Percentiles rank a stretch among this genome's conserved stretches.
Evolutionary conservation across 768 basidiomycete species (phyloP).

Genomic region (Boletellus ananiceps): DNA sequence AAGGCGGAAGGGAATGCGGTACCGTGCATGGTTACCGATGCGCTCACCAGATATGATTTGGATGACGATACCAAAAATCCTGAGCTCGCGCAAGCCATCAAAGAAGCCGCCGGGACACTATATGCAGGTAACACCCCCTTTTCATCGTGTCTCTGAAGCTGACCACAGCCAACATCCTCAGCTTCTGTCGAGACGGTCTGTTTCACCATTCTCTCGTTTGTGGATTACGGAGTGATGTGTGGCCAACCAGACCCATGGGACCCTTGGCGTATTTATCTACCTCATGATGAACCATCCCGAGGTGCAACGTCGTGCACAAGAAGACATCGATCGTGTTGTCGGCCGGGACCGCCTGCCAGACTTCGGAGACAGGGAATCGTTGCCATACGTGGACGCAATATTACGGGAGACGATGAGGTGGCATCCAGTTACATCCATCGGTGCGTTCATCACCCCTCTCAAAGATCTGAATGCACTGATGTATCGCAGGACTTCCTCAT

Average conservation of each 20-base stretch:
- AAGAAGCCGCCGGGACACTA: slow-evolving; percentile 14
- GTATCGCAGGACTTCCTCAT: slow-evolving; percentile 37
- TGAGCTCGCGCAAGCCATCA: slow-evolving; percentile 11
- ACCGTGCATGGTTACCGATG: too few species aligned
- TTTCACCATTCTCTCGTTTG: background rate
- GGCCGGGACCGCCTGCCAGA: slow-evolving; percentile 27
- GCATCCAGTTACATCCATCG: slow-evolving; percentile 21
- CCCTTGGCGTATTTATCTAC: slow-evolving; percentile 1
- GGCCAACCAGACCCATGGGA: slow-evolving; percentile 22
- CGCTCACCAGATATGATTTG: background rate
- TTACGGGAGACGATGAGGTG: slow-evolving; percentile 32
- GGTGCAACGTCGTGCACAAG: slow-evolving; percentile 25
- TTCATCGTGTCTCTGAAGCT: background rate
- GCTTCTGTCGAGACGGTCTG: slow-evolving; percentile 31
- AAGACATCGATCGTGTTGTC: slow-evolving; percentile 31
- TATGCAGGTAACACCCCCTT: slow-evolving; percentile 13
- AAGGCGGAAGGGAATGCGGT: background rate
- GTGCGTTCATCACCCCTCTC: slow-evolving; percentile 6
- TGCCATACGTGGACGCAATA: slow-evolving; percentile 35
- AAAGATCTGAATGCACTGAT: background rate
- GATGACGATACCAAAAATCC: background rate
- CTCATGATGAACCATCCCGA: too few species aligned
- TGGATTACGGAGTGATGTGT: background rate
- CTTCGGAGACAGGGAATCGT: slow-evolving; percentile 23
- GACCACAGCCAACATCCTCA: slow-evolving; percentile 1